These are phyloP conservation scores for Rachicladosporium sp. DNA, from an alignment of 2,329 filamentous ascomycete genomes.

Conservation along the genomic window DNA sequence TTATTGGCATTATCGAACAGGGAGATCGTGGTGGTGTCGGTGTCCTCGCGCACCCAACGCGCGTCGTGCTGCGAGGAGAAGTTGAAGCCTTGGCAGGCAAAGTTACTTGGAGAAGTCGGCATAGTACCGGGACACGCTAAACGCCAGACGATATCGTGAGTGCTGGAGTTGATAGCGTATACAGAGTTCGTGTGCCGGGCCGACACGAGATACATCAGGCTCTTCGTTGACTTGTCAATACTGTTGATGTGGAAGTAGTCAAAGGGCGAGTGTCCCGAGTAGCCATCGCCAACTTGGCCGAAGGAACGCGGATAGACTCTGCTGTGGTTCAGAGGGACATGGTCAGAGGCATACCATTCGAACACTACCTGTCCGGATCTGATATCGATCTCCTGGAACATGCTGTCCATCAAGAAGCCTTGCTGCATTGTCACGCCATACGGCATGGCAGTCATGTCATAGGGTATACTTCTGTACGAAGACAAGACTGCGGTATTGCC, in stretches of 20 bases:
- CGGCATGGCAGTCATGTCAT: constrained; percentile 28
- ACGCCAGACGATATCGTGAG: constrained; percentile 39
- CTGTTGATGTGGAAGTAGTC: constrained; percentile 46
- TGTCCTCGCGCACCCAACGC: constrained; percentile 28
- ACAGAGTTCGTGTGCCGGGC: constrained; percentile 37
- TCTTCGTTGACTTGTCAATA: constrained; percentile 33
- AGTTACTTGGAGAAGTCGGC: constrained; percentile 5
- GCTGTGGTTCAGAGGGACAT: constrained; percentile 34
- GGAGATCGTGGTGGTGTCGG: constrained; percentile 34
- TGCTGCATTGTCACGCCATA: constrained; percentile 13
- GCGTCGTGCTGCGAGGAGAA: constrained; percentile 41
- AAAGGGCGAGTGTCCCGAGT: constrained; percentile 31
- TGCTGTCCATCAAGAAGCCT: constrained; percentile 11
- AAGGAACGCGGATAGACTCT: constrained; percentile 24
- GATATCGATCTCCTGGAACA: constrained; percentile 30
- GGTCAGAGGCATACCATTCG: constrained; percentile 43
- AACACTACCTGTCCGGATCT: constrained; percentile 41
- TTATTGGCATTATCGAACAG: constrained; percentile 40
- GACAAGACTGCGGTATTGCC: constrained; percentile 21
- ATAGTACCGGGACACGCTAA: constrained; percentile 19
- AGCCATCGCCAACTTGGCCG: constrained; percentile 29
- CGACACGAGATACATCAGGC: constrained; percentile 42
- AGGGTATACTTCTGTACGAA: constrained; percentile 15
- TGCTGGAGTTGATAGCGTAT: constrained; percentile 33
- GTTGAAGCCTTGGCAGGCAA: constrained; percentile 11